Evolutionary conservation across 495 filamentous ascomycete genomes (phyloP).

Genomic region (Pyrenula massariospora): DNA sequence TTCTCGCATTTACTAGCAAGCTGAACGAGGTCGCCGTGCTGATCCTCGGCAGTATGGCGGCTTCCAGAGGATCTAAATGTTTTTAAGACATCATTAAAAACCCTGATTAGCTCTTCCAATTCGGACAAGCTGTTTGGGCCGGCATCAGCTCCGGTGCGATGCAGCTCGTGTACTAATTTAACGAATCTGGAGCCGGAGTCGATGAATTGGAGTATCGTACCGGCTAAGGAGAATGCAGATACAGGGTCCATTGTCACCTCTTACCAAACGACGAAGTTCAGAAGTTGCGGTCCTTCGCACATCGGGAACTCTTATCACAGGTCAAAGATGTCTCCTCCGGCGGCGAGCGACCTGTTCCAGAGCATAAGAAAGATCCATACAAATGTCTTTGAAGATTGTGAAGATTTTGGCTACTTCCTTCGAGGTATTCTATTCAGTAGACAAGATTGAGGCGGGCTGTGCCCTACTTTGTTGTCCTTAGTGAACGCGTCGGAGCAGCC

Average conservation of each 20-base stretch:
- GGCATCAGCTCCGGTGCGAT: slow-evolving; percentile 12
- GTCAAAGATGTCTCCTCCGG: too few species aligned
- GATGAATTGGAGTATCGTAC: slow-evolving; percentile 24
- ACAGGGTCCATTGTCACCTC: slow-evolving; percentile 25
- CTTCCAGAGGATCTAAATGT: slow-evolving; percentile 6
- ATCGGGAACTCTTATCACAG: too few species aligned
- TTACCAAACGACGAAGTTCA: too few species aligned
- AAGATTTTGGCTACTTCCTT: too few species aligned
- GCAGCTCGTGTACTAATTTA: slow-evolving; percentile 13
- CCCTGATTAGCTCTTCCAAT: not conserved
- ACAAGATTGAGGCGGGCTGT: too few species aligned
- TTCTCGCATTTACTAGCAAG: slow-evolving; percentile 6
- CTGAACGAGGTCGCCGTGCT: slow-evolving; percentile 9
- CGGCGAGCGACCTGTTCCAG: too few species aligned
- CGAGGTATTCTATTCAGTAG: too few species aligned
- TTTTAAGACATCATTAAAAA: slow-evolving; percentile 7
- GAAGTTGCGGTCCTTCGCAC: too few species aligned
- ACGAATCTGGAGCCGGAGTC: slow-evolving; percentile 22
- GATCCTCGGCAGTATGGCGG: slow-evolving; percentile 9
- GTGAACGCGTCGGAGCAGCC: too few species aligned
- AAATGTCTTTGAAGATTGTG: too few species aligned
- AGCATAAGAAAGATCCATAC: too few species aligned
- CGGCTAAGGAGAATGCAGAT: slow-evolving; percentile 23
- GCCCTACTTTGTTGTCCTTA: too few species aligned
- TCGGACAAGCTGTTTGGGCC: not conserved